A percentile compares a stretch with the other conserved stretches of the same genome.
These are phyloP conservation scores for Hyphopichia wangnamkhiaoensis DNA, from an alignment of 1,139 yeast species.

Conservation along the genomic window DNA sequence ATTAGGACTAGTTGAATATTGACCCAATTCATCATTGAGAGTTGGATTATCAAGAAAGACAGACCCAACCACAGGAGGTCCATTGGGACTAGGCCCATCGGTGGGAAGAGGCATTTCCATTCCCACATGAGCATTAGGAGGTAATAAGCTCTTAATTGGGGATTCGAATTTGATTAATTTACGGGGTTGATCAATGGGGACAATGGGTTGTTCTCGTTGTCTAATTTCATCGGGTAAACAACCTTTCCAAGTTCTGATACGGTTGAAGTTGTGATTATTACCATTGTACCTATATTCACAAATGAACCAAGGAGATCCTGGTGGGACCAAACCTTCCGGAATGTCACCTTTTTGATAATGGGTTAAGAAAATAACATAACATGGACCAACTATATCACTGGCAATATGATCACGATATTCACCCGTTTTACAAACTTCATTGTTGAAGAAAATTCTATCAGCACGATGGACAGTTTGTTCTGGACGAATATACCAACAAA, in stretches of 20 bases:
- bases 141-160: constrained; percentile 76
- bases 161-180: constrained; percentile 75
- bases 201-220: constrained; percentile 78
- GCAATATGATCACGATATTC: constrained; percentile 93
- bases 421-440: constrained; percentile 95
- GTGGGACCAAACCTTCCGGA: constrained; percentile 60
- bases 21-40: constrained; percentile 77
- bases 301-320: constrained; percentile 81
- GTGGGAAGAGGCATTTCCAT: constrained; percentile 84
- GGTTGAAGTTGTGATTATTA: constrained; percentile 83
- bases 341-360: constrained; percentile 95
- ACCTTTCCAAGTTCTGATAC: constrained; percentile 97
- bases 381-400: constrained; percentile 86
- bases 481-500: constrained; percentile 97
- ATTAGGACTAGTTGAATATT: constrained; percentile 56
- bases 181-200: constrained; percentile 54
- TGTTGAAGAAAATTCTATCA: constrained; percentile 84
- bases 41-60: constrained; percentile 78
- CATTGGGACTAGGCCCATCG: constrained; percentile 68
- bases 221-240: constrained; percentile 97
- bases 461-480: constrained; percentile 95
- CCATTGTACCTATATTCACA: constrained; percentile 96
- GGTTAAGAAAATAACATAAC: constrained; percentile 92
- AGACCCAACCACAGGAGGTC: constrained; percentile 92
- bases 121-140: constrained; percentile 66